These are phyloP conservation scores for Trichosporon sp. DNA, from an alignment of 1,284 basidiomycete genomes.

Conservation along the genomic window DNA sequence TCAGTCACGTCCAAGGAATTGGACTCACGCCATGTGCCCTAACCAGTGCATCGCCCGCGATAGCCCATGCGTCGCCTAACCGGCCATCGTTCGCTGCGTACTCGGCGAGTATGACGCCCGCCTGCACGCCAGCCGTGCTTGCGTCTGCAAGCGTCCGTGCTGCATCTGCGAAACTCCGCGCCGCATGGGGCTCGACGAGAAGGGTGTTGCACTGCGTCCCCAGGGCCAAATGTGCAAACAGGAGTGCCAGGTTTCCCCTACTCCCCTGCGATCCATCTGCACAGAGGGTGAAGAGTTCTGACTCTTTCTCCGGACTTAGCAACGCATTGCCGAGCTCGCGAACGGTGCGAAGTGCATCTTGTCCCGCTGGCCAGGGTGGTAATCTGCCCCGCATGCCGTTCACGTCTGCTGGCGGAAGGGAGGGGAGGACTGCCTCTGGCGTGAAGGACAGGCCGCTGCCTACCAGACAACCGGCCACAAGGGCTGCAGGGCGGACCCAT, in stretches of 20 bases:
- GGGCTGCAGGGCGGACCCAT: not conserved
- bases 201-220: constrained; percentile 9
- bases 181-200: not conserved
- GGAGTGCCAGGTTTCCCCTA: not conserved
- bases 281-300: not conserved
- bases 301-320: not conserved
- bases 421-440: not conserved
- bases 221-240: not conserved
- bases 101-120: not conserved
- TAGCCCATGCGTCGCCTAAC: not conserved
- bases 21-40: not conserved
- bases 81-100: not conserved
- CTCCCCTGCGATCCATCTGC: not conserved
- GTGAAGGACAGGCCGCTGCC: not conserved
- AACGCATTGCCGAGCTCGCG: not conserved
- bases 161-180: not conserved
- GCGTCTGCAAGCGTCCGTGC: not conserved
- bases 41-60: not conserved
- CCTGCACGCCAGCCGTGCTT: not conserved
- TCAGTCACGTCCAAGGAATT: not conserved
- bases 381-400: not conserved
- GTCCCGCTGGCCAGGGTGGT: not conserved
- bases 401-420: not conserved
- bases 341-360: not conserved
- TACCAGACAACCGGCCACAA: not conserved